phyloP scores from a whole-genome alignment of 2,329 filamentous ascomycete genomes.

The Zymoseptoria crescenta region DNA sequence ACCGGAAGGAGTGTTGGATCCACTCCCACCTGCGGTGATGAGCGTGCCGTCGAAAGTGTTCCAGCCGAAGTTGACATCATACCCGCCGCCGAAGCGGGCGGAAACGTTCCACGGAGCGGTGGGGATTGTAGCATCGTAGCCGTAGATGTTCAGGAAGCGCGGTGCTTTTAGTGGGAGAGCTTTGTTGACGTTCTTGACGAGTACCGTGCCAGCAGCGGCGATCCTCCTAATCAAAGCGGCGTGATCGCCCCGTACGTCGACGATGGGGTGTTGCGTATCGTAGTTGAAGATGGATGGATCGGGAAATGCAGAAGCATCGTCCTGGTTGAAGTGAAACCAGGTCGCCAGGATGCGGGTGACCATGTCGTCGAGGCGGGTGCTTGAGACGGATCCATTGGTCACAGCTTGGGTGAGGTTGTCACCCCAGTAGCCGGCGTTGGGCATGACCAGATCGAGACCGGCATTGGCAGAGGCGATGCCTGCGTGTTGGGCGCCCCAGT shows the following conservation, averaged over 20 bases:
- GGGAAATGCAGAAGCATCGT: conserved; percentile 26
- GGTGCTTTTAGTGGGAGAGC: conserved; percentile 45
- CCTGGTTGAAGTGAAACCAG: conserved; percentile 53
- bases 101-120: conserved; percentile 32
- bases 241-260: conserved; percentile 51
- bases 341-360: conserved; percentile 42
- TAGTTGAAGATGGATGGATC: conserved; percentile 15
- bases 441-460: conserved; percentile 62
- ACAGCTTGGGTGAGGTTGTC: conserved; percentile 45
- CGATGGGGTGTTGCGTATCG: conserved; percentile 36
- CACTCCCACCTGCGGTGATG: conserved; percentile 13
- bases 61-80: conserved; percentile 32
- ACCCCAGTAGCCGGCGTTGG: conserved; percentile 29
- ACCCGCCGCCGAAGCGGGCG: conserved; percentile 31
- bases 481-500: conserved; percentile 57
- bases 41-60: conserved; percentile 21
- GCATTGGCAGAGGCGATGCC: conserved; percentile 52
- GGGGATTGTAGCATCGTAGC: conserved; percentile 30
- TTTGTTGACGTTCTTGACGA: conserved; percentile 57
- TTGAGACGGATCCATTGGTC: conserved; percentile 45
- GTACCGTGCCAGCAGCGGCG: conserved; percentile 48
- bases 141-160: conserved; percentile 32
- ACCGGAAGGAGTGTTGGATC: conserved; percentile 13
- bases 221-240: conserved; percentile 34
- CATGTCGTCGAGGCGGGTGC: conserved; percentile 53